These are phyloP conservation scores for Xylaria longipes DNA, from an alignment of 495 filamentous ascomycete species.

Conservation along the genomic window DNA sequence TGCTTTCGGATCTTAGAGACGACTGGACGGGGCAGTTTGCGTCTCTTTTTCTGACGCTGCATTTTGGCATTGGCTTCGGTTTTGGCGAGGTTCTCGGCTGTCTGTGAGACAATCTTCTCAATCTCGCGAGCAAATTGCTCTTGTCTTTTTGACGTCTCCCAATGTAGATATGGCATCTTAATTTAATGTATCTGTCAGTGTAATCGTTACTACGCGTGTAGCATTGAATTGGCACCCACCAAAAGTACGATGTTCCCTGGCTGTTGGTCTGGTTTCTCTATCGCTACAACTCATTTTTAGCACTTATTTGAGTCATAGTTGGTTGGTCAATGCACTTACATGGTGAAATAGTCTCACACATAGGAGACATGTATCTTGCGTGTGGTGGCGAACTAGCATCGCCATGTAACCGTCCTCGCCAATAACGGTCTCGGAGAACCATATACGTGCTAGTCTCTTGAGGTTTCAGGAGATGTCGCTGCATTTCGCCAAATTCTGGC, in stretches of 20 bases:
- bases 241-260: constrained; percentile 49
- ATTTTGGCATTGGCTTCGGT: constrained; percentile 20
- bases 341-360: constrained; percentile 41
- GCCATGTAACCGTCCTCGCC: constrained; percentile 35
- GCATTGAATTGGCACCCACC: constrained; percentile 29
- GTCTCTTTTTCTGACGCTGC: constrained; percentile 6
- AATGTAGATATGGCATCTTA: constrained; percentile 73
- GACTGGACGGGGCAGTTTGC: neutral
- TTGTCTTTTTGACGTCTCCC: constrained; percentile 57
- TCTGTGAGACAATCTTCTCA: constrained; percentile 31
- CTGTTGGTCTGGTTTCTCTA: constrained; percentile 28
- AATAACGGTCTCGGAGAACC: constrained; percentile 33
- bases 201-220: neutral
- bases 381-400: constrained; percentile 38
- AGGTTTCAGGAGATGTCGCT: constrained; percentile 11
- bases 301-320: neutral
- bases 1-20: too few species aligned
- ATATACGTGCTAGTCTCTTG: constrained; percentile 27
- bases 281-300: neutral
- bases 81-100: constrained; percentile 8
- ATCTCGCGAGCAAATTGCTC: constrained; percentile 43
- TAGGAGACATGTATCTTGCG: constrained; percentile 46
- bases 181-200: neutral
- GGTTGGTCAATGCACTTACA: constrained; percentile 22
- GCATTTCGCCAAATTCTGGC: constrained; percentile 19